Conservation (phyloP, 129 eudicot genomes). For the Rutidosis leptorrhynchoides region DNA sequence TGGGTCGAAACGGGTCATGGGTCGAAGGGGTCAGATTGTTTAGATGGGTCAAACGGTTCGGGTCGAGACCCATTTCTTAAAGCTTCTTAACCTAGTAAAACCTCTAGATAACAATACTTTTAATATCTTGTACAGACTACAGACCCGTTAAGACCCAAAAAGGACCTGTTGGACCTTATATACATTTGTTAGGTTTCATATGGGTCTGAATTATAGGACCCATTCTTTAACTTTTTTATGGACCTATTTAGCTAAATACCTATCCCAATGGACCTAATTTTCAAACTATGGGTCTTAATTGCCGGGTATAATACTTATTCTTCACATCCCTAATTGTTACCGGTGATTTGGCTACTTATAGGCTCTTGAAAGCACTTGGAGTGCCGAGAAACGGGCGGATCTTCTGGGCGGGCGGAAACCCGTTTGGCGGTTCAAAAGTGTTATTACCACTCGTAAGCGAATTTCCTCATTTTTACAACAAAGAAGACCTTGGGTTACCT, state of each 20-base stretch:
- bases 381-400: slow-evolving; percentile 72
- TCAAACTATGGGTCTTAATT: not conserved
- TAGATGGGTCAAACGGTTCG: no score
- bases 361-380: slow-evolving; percentile 90
- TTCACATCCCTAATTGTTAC: slow-evolving; percentile 8
- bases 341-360: slow-evolving; percentile 17
- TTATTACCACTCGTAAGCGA: slow-evolving; percentile 58
- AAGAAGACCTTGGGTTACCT: slow-evolving; percentile 80
- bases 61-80: no score
- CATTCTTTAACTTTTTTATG: no score
- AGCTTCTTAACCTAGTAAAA: no score
- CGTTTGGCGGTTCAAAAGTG: slow-evolving; percentile 72
- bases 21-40: no score
- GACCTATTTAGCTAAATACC: not conserved
- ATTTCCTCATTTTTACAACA: slow-evolving; percentile 80
- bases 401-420: slow-evolving; percentile 93
- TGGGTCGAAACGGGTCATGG: no score
- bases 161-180: no score
- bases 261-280: not conserved
- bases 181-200: no score
- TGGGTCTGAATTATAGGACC: no score
- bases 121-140: no score
- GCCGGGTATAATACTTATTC: not conserved
- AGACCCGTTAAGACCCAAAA: no score
- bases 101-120: not conserved